Evolutionary conservation across 345 rosid genomes (phyloP).

Genomic region (Euclidium syriacum): DNA sequence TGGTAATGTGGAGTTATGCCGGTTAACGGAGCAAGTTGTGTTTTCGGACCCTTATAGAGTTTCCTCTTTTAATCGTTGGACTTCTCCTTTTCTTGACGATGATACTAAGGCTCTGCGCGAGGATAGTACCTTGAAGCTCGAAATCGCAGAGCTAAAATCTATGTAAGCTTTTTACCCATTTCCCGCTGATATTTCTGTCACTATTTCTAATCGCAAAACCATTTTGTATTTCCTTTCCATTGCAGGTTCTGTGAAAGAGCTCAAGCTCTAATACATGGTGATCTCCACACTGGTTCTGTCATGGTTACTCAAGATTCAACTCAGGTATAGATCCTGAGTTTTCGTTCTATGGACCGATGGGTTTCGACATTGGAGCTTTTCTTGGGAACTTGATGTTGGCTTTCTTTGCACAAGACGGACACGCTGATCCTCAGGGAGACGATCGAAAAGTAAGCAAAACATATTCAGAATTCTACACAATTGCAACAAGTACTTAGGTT

Average conservation of each 20-base stretch:
- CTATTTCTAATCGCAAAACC: not conserved
- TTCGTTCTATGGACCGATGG: conserved; percentile 92
- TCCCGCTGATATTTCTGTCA: not conserved
- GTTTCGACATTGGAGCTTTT: conserved; percentile 87
- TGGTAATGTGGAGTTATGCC: conserved; percentile 88
- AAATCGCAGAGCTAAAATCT: conserved; percentile 81
- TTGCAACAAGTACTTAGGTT: not conserved
- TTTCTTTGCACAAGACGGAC: conserved; percentile 92
- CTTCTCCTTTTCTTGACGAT: conserved; percentile 76
- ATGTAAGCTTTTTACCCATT: conserved; percentile 41
- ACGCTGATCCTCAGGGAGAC: conserved; percentile 49
- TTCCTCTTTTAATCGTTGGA: conserved; percentile 70
- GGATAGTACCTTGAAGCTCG: conserved; percentile 67
- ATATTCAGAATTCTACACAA: not conserved
- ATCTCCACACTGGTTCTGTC: conserved; percentile 90
- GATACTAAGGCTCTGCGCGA: conserved; percentile 78
- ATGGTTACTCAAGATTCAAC: conserved; percentile 90
- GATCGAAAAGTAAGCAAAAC: conserved; percentile 57
- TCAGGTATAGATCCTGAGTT: conserved; percentile 95
- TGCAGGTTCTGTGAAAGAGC: conserved; percentile 93
- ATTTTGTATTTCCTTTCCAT: not conserved
- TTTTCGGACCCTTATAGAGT: conserved; percentile 89
- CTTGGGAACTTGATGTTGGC: conserved; percentile 85
- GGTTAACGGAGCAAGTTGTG: conserved; percentile 93
- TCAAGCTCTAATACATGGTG: conserved; percentile 90